A percentile compares a stretch with the other conserved stretches of the same genome.
Conservation (phyloP, 148 eudicot genomes). For the Agrostemma githago region DNA sequence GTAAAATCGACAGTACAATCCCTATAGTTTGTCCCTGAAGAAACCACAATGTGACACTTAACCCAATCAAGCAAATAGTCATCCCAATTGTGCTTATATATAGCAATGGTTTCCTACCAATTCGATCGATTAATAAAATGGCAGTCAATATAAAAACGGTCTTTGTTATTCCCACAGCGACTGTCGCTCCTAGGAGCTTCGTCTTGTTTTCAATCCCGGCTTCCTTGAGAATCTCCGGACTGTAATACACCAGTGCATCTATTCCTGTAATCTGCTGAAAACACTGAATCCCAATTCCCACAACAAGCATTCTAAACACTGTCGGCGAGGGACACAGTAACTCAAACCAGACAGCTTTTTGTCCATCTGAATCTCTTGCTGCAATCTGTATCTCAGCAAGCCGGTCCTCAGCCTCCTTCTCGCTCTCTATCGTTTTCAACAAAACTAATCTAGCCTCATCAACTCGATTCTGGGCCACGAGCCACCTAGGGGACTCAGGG, state of each 20-base stretch:
- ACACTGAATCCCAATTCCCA: constrained; percentile 66
- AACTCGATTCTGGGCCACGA: constrained; percentile 52
- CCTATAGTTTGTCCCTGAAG: constrained; percentile 31
- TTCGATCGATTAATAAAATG: constrained; percentile 54
- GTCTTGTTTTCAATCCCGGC: constrained; percentile 57
- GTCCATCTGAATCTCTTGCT: constrained; percentile 31
- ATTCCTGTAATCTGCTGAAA: constrained; percentile 82
- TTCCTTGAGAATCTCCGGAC: constrained; percentile 55
- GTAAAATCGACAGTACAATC: constrained; percentile 38
- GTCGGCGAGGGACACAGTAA: constrained; percentile 56
- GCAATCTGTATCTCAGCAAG: constrained; percentile 62
- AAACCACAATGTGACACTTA: constrained; percentile 39
- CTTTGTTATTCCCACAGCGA: constrained; percentile 71
- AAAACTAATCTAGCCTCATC: constrained; percentile 67
- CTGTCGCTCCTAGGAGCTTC: constrained; percentile 64
- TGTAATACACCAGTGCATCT: constrained; percentile 76
- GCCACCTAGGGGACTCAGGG: constrained; percentile 90
- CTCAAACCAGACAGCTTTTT: constrained; percentile 62
- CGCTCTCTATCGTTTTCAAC: constrained; percentile 45
- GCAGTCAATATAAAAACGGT: constrained; percentile 62
- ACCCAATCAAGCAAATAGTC: constrained; percentile 58
- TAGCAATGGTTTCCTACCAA: constrained; percentile 71
- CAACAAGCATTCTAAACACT: constrained; percentile 60
- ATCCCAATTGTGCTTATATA: constrained; percentile 79
- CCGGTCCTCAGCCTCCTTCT: constrained; percentile 64